phyloP scores from a whole-genome alignment of 768 basidiomycete species.

The Auricularia sp. region DNA sequence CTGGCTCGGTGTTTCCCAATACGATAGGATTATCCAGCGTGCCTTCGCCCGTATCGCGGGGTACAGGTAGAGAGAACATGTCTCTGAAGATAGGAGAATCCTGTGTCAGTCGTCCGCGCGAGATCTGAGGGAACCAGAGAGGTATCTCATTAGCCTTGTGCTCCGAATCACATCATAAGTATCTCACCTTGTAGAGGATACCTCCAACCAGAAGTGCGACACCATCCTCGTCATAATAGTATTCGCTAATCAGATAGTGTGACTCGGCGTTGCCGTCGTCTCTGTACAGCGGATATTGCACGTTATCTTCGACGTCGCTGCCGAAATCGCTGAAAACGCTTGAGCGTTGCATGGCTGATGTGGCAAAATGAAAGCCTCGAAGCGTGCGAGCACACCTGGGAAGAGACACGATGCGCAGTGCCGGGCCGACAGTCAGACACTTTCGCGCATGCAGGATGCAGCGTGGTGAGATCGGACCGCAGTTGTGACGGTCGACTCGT shows the following conservation, averaged over 20 bases:
- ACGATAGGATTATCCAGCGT: neutral
- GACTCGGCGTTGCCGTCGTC: neutral
- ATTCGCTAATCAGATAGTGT: neutral
- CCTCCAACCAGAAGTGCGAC: neutral
- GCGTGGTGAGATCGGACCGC: neutral
- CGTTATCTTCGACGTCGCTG: neutral
- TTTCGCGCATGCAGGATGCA: neutral
- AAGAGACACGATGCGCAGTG: neutral
- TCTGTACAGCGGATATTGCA: neutral
- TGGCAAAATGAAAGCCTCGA: neutral
- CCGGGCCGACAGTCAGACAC: neutral
- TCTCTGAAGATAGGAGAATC: neutral
- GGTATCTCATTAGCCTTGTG: neutral
- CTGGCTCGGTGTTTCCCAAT: neutral
- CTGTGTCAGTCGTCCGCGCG: neutral
- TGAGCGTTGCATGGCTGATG: neutral
- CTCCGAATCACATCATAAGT: neutral
- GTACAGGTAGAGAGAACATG: neutral
- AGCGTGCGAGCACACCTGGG: neutral
- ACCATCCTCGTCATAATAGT: neutral
- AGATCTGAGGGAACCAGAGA: neutral
- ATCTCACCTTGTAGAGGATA: neutral
- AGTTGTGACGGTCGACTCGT: neutral
- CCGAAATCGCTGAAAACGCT: neutral
- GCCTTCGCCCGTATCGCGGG: neutral